Evolutionary conservation across 2,329 filamentous ascomycete genomes (phyloP), one percentile per base, ranked within the genome.

Genomic region (Neodidymelliopsis sp.): DNA sequence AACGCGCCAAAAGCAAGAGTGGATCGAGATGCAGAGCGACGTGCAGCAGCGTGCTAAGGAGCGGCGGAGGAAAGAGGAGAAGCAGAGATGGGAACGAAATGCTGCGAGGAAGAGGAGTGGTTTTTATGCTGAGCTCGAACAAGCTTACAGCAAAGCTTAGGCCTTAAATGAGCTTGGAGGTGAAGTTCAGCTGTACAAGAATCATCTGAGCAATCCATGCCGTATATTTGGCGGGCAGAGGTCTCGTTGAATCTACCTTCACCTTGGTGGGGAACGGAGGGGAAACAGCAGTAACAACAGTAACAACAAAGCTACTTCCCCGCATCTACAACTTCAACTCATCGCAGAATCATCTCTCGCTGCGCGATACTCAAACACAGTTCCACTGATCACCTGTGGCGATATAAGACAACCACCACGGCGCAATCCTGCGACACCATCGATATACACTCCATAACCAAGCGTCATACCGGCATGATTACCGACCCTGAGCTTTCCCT

Each of bases 21-120:
- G 48, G 36, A 51, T 53, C 29, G 49, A 53, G 29, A 43, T 43
- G 42, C 43, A 47, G 13, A 47, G 31, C 34, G 38, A 53, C 15
- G 43, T 53, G 24, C 37, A 53, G 13, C 36, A 53, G 16, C 42
- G 43, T 7, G 49, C 49, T 6, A 47, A 43, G 24, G 49, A 53
- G 27, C 28, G 49, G 3, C 37, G 49, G 19, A 43, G 49, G 16
- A 45, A 37, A 22, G 50, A 53, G 7, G 50, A 49, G 31, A 46
- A 25, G 30, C 11, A 35, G 28, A 44, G 50, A 24, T 49, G 45
- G 45, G 45, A 53, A 20, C 39, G 40, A 8, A 53, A 49, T 11
- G 20, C 34, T 12, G 50, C 45, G 12, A 35, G 50, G 15, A 49
- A 49, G 39, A 44, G 44, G 28, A 45, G 31, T 6, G 50, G 50